Evolutionary conservation across 805 yeast genomes (phyloP), one percentile per base, ranked within the genome.

Genomic region (Starmerella cellae): DNA sequence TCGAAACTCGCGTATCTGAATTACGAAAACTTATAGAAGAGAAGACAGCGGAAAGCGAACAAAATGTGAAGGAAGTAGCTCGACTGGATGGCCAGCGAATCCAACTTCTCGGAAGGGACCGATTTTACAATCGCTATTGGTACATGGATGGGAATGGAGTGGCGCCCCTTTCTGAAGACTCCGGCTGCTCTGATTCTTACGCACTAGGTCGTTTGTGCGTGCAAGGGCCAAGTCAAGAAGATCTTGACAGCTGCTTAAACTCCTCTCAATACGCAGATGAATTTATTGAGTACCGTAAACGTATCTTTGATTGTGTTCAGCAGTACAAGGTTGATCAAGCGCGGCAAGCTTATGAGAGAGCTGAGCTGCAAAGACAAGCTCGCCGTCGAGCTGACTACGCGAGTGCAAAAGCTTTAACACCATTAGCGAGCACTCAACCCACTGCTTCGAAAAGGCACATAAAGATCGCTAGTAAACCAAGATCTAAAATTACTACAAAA

Each of bases 131-230:
- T 63, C 68, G 87, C 50, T 91, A 88, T 59, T 91, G 94, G 94
- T 91, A 95, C 95, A 76, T 85, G 56, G 97, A 88, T 55, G 69
- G 70, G 48, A 79, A 80, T 55, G 98, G 97, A 0, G 66, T 84
- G 37, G 26, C 43, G 6, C 5, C 29, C 9, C 18, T 24, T 10
- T 13, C 5, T 9, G 10, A 11, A 8, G 38, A 26, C 4, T 20
- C 24, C 5, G 39, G 19, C 26, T 19, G 17, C 23, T 32, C n/a
- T 13, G 33, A 24, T 20, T 35, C 39, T 20, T 84, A 79, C 54
- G 67, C 79, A 22, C 79, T 82, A 79, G 95, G 95, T 5, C 67
- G 82, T 42, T 56, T 87, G 16, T 85, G 94, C 91, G 70, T 91
- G 2, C 96, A 85, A 59, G 98, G 98, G 0, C 97, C 97, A 1